Evolutionary conservation across 2,329 filamentous ascomycete species (phyloP).

Genomic region (Corniculantispora saksenae): DNA sequence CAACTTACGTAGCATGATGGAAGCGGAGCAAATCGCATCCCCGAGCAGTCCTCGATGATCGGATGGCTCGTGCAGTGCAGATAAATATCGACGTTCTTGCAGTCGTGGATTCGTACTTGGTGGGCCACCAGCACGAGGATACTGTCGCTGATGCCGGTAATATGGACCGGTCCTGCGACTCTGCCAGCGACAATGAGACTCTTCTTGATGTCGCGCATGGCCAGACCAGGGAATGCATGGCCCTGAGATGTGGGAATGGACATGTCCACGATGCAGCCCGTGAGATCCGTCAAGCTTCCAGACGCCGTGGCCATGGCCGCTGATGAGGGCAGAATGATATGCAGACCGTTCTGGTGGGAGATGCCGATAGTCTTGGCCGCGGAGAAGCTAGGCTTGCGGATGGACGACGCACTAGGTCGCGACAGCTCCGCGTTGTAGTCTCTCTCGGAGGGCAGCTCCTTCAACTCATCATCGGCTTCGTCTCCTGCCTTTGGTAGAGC

Average conservation of each 20-base stretch:
- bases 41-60: constrained; percentile 87
- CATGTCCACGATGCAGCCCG: constrained; percentile 77
- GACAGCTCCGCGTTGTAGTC: constrained; percentile 62
- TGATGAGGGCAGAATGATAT: constrained; percentile 75
- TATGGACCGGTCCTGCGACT: constrained; percentile 78
- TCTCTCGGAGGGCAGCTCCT: constrained; percentile 14
- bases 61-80: constrained; percentile 79
- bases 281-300: constrained; percentile 70
- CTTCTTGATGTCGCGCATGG: constrained; percentile 66
- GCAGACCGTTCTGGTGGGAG: constrained; percentile 64
- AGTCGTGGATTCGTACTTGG: constrained; percentile 94
- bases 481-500: constrained; percentile 9
- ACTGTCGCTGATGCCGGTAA: constrained; percentile 72
- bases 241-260: constrained; percentile 60
- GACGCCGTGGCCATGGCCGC: constrained; percentile 72
- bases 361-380: constrained; percentile 63
- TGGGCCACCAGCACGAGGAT: constrained; percentile 77
- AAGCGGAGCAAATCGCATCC: constrained; percentile 76
- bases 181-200: constrained; percentile 77
- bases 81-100: constrained; percentile 78
- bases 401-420: constrained; percentile 35
- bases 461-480: constrained; percentile 27
- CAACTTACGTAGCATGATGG: constrained; percentile 68
- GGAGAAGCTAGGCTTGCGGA: constrained; percentile 66
- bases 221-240: constrained; percentile 67